A percentile compares a stretch with the other conserved stretches of the same genome.
phyloP scores from a whole-genome alignment of 1,284 basidiomycete genomes.

The Fomitopsis schrenkii region DNA sequence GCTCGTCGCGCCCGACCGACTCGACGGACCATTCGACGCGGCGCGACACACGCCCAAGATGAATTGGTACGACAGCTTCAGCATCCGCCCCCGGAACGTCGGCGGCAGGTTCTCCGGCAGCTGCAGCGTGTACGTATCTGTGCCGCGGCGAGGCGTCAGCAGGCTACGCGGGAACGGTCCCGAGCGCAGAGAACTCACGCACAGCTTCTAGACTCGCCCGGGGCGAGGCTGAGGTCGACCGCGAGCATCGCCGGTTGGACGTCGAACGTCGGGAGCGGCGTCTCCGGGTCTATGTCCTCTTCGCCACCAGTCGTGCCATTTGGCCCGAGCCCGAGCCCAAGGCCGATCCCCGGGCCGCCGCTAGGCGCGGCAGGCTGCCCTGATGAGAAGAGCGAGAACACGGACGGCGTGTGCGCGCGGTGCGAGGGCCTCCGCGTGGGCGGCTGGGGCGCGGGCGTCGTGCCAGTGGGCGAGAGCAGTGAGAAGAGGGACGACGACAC shows the following conservation, averaged over 20 bases:
- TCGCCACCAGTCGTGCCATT: slow-evolving; percentile 19
- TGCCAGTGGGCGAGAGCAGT: slow-evolving; percentile 39
- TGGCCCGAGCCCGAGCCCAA: slow-evolving; percentile 22
- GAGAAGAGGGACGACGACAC: slow-evolving; percentile 55
- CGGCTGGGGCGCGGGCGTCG: slow-evolving; percentile 11
- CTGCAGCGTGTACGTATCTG: slow-evolving; percentile 74
- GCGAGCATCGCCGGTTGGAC: slow-evolving; percentile 82
- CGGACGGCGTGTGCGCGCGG: slow-evolving; percentile 23
- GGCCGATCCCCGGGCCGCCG: slow-evolving; percentile 6
- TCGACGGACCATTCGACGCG: slow-evolving; percentile 23
- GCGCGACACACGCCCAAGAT: slow-evolving; percentile 82
- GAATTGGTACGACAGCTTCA: slow-evolving; percentile 88
- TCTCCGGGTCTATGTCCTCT: slow-evolving; percentile 57
- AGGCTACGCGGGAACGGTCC: background rate
- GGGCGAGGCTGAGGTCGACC: slow-evolving; percentile 72
- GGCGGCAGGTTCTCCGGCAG: slow-evolving; percentile 85
- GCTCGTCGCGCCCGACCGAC: slow-evolving; percentile 32
- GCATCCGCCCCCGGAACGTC: slow-evolving; percentile 79
- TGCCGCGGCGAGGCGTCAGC: slow-evolving; percentile 27
- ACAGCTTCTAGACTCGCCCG: slow-evolving; percentile 84
- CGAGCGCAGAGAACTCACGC: slow-evolving; percentile 29
- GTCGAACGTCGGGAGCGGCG: slow-evolving; percentile 75
- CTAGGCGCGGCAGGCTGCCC: slow-evolving; percentile 12
- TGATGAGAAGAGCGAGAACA: slow-evolving; percentile 24
- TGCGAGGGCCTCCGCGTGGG: slow-evolving; percentile 23